Conservation (phyloP, 192 early-diverging fungal species). For the Backusella macrospora region DNA sequence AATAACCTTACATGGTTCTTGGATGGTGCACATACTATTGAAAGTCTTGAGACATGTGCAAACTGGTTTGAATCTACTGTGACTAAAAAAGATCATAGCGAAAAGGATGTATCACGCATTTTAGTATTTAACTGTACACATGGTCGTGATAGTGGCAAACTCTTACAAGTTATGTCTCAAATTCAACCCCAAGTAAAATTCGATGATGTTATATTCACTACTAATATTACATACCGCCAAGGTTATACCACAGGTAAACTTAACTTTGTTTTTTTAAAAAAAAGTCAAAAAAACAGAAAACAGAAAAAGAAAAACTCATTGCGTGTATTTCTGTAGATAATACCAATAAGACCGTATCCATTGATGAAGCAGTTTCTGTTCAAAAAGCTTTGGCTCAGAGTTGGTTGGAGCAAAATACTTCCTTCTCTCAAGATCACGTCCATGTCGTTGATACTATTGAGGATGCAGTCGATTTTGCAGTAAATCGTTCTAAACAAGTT, state of each 20-base stretch:
- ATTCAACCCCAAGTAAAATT: conserved; percentile 49
- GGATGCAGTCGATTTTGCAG: conserved; percentile 63
- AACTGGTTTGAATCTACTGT: conserved; percentile 51
- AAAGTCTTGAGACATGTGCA: conserved; percentile 73
- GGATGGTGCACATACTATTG: conserved; percentile 95
- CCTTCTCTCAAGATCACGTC: conserved; percentile 20
- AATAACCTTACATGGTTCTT: conserved; percentile 70
- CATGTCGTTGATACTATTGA: conserved; percentile 62
- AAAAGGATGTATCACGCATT: conserved; percentile 43
- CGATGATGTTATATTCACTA: conserved; percentile 77
- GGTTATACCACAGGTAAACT: conserved; percentile 41
- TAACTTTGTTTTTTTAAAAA: too few relatives aligned
- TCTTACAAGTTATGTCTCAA: conserved; percentile 71
- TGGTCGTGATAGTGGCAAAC: conserved; percentile 60
- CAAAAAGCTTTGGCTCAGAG: conserved; percentile 63
- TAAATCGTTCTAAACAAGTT: conserved; percentile 6
- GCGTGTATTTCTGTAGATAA: conserved; percentile 50
- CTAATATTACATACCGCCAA: conserved; percentile 61
- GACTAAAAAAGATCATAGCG: conserved; percentile 19
- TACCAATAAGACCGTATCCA: conserved; percentile 67
- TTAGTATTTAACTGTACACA: conserved; percentile 91
- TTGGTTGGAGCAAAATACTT: conserved; percentile 54
- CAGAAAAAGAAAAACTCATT: too few relatives aligned
- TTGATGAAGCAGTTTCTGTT: conserved; percentile 58
- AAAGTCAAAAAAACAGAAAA: background rate